Evolutionary conservation across 306 rosid genomes (phyloP).

Genomic region (Mimosa bimucronata): DNA sequence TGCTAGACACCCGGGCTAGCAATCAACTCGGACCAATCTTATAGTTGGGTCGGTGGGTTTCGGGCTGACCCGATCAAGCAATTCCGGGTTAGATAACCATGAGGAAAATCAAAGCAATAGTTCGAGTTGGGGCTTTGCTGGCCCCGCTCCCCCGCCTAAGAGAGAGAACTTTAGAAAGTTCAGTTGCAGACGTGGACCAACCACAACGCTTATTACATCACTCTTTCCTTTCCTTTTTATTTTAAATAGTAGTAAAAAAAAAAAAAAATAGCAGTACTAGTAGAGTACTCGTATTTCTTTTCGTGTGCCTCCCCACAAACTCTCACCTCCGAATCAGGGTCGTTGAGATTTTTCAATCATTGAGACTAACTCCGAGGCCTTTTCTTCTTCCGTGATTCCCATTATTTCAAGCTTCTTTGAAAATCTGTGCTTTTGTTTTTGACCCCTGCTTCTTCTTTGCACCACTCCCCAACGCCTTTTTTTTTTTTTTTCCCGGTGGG

Average conservation of each 20-base stretch:
- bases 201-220: slow-evolving; percentile 42
- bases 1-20: too few relatives aligned
- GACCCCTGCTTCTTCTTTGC: slow-evolving; percentile 29
- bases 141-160: slow-evolving; percentile 46
- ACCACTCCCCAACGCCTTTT: slow-evolving; percentile 4
- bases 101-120: too few relatives aligned
- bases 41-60: too few relatives aligned
- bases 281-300: too few relatives aligned
- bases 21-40: too few relatives aligned
- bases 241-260: too few relatives aligned
- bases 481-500: too few relatives aligned
- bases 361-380: slow-evolving; percentile 41
- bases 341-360: slow-evolving; percentile 63
- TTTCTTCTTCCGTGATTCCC: slow-evolving; percentile 20
- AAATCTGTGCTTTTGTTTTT: slow-evolving; percentile 34
- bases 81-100: too few relatives aligned
- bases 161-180: slow-evolving; percentile 32
- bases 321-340: slow-evolving; percentile 47
- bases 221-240: slow-evolving; percentile 23
- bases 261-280: too few relatives aligned
- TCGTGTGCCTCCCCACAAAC: neutral
- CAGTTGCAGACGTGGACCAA: slow-evolving; percentile 58
- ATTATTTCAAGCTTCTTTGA: slow-evolving; percentile 32
- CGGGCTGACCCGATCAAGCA: too few relatives aligned
- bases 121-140: neutral